Base-by-base conservation (phyloP, 306 rosid species). In the Quercus variabilis region DNA sequence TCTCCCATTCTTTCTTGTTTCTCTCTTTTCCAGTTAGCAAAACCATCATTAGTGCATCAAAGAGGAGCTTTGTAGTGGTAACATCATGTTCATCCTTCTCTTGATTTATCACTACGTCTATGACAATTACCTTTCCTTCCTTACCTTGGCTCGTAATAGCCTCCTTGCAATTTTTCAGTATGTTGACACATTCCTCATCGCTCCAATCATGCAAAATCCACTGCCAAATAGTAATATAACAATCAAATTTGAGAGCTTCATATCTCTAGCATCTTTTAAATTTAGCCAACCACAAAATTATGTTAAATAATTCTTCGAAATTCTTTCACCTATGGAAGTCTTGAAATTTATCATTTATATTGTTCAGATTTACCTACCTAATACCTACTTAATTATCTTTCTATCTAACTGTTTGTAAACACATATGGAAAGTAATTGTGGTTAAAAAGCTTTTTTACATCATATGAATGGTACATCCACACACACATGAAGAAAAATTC, bases 111-210 rank as follows among this genome's bases (percentile, higher is more conserved):
- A 85, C 86, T 41, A 80, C 69, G 59, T 91, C 94, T 12, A 91
- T 85, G 72, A 88, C 78, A 6, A 91, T 83, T 21, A 88, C 90
- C 68, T 87, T 91, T 19, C 90, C 88, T 20, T 59, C 71, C 7
- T 87, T 72, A 21, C 87, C 84, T 56, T 74, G 76, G 25, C 72
- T 64, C 14, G 88, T 73, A 80, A 88, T 78, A 10, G 90, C 87
- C 59, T 83, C 86, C 60, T 80, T 83, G 79, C 94, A 85, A 17
- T 78, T 90, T 83, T 82, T 88, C 83, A 88, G 74, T 73, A 88
- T 78, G 63, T 78, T 78, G 13, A 85, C 5, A 19, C 91, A 80
- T 3, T 75, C 71, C 19, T 88, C 91, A 31, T 88, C 91, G 20
- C 75, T 76, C 85, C 84, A 82, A 46, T 65, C 85, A 56, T 87